Evolutionary conservation across 371 early-diverging fungal genomes (phyloP).

Genomic region (Mucor mucedo): DNA sequence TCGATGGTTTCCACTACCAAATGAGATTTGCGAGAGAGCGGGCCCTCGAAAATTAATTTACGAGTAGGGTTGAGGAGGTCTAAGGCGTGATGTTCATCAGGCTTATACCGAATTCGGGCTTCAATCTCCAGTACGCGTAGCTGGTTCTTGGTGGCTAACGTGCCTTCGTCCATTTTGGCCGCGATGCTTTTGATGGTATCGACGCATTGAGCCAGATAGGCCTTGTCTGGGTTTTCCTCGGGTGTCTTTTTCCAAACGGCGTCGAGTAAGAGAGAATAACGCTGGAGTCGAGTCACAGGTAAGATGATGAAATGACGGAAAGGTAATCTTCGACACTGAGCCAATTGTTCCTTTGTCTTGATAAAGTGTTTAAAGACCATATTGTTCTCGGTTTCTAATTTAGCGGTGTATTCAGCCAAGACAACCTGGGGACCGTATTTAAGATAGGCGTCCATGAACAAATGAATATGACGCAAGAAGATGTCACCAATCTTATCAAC

Average conservation of each 20-base stretch:
- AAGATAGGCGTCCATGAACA: slow-evolving; percentile 76
- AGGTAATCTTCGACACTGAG: slow-evolving; percentile 71
- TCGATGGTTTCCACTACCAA: slow-evolving; percentile 73
- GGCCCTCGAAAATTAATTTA: slow-evolving; percentile 77
- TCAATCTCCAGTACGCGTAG: slow-evolving; percentile 40
- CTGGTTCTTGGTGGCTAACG: slow-evolving; percentile 33
- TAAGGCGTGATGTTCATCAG: slow-evolving; percentile 56
- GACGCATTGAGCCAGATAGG: slow-evolving; percentile 61
- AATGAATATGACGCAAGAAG: slow-evolving; percentile 70
- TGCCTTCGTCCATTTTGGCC: slow-evolving; percentile 45
- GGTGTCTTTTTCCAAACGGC: slow-evolving; percentile 84
- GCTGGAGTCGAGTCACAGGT: slow-evolving; percentile 88
- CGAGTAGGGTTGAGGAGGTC: slow-evolving; percentile 74
- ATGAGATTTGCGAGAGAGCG: slow-evolving; percentile 68
- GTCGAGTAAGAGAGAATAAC: slow-evolving; percentile 87
- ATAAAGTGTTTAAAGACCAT: slow-evolving; percentile 77
- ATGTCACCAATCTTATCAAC: slow-evolving; percentile 88
- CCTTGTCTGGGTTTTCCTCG: slow-evolving; percentile 57
- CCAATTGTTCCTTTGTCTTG: slow-evolving; percentile 62
- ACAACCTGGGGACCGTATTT: slow-evolving; percentile 89
- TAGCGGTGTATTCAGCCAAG: slow-evolving; percentile 80
- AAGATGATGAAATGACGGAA: slow-evolving; percentile 58
- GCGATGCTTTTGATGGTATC: slow-evolving; percentile 74
- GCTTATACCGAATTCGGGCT: slow-evolving; percentile 51
- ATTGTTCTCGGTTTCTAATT: slow-evolving; percentile 73